A percentile compares a stretch with the other conserved stretches of the same genome.
Evolutionary conservation across 441 rosid species (phyloP).

Genomic region (Corymbia citriodora): DNA sequence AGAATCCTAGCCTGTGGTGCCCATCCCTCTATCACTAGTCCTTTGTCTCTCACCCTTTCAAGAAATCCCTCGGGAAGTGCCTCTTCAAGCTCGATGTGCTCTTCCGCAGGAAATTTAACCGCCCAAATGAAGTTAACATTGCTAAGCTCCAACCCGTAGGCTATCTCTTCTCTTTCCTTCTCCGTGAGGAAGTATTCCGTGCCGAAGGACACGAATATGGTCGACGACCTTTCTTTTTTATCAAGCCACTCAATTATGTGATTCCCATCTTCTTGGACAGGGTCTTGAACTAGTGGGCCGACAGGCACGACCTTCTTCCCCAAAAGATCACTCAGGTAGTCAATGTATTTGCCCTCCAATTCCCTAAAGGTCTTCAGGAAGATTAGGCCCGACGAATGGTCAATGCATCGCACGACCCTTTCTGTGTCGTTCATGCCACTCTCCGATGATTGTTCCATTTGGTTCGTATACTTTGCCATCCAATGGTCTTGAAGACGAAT

Average conservation of each 20-base stretch:
- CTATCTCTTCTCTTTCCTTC: not conserved
- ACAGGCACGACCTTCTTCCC: not conserved
- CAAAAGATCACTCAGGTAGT: not conserved
- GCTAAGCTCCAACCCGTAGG: not conserved
- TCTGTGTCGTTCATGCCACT: not conserved
- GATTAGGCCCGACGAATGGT: not conserved
- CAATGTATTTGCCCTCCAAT: not conserved
- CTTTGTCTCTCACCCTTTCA: not conserved
- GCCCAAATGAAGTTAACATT: not conserved
- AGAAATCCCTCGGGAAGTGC: not conserved
- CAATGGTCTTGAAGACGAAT: not conserved
- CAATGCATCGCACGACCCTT: not conserved
- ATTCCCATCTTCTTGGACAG: not conserved
- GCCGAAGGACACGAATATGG: not conserved
- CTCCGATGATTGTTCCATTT: not conserved
- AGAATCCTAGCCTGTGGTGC: slow-evolving; percentile 1
- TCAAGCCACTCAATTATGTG: not conserved
- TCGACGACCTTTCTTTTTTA: not conserved
- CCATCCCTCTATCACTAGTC: not conserved
- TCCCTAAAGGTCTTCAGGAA: not conserved
- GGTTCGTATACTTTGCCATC: not conserved
- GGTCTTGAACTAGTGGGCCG: not conserved
- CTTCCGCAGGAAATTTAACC: not conserved
- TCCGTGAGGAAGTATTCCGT: not conserved
- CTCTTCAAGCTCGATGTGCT: not conserved